Percentiles rank a stretch among this genome's conserved stretches.
Evolutionary conservation across 2,329 filamentous ascomycete genomes (phyloP).

Genomic region (Ceratocystis huliohia): DNA sequence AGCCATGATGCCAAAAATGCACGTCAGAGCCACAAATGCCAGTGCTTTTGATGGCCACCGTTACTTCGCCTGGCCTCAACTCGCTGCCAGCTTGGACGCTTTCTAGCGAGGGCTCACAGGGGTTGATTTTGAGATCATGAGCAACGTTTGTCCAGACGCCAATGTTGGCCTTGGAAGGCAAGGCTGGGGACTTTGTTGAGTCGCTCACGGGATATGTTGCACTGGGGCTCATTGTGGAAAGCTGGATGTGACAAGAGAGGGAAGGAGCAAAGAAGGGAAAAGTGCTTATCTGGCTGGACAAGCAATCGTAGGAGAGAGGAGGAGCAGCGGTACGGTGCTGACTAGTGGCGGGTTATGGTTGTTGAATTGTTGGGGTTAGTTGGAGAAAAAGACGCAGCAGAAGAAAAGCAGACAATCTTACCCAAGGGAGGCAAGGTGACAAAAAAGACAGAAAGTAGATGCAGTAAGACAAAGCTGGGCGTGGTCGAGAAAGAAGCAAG

Average conservation of each 20-base stretch:
- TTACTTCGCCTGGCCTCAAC: conserved; percentile 72
- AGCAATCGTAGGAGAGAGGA: neutral
- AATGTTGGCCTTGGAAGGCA: conserved; percentile 63
- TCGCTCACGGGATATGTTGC: conserved; percentile 21
- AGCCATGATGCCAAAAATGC: conserved; percentile 93
- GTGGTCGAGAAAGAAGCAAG: neutral
- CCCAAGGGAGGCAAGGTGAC: neutral
- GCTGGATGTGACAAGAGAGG: neutral
- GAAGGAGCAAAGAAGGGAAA: neutral
- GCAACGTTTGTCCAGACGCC: conserved; percentile 90
- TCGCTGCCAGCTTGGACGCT: conserved; percentile 54
- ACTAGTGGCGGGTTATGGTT: neutral
- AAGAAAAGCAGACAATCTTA: neutral
- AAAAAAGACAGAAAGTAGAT: neutral
- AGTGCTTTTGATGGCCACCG: conserved; percentile 79
- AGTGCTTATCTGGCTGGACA: neutral
- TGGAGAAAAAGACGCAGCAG: neutral
- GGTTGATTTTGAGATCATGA: conserved; percentile 80
- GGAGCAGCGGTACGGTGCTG: neutral
- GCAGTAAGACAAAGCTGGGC: neutral
- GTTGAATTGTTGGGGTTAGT: neutral
- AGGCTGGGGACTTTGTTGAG: neutral
- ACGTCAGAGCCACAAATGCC: conserved; percentile 97
- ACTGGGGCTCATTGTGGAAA: conserved; percentile 29
- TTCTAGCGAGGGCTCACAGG: conserved; percentile 63